These are phyloP conservation scores for Cronartium quercuum DNA, from an alignment of 1,284 basidiomycete species.

Conservation along the genomic window DNA sequence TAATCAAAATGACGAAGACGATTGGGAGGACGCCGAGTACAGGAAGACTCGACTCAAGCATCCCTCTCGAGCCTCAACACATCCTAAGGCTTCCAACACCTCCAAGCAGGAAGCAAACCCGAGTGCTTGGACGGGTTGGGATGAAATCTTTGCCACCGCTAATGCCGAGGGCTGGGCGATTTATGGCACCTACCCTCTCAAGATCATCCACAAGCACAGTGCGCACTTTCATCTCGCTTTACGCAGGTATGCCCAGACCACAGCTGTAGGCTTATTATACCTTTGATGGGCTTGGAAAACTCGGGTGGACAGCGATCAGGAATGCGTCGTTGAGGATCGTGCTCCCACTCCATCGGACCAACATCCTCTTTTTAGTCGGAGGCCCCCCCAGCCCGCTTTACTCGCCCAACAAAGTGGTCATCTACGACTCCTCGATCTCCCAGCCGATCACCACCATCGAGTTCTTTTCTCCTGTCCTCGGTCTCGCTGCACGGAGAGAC, in stretches of 20 bases:
- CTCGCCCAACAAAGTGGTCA: constrained; percentile 84
- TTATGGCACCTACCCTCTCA: constrained; percentile 71
- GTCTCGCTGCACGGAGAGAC: constrained; percentile 68
- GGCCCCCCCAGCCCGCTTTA: constrained; percentile 84
- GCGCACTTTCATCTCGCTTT: constrained; percentile 43
- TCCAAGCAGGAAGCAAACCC: background rate
- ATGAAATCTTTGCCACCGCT: constrained; percentile 71
- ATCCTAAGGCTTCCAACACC: background rate
- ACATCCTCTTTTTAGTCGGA: constrained; percentile 79
- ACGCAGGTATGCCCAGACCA: constrained; percentile 23
- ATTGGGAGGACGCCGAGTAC: constrained; percentile 25
- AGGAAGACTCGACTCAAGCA: background rate
- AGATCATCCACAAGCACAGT: constrained; percentile 73
- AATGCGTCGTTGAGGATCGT: constrained; percentile 52
- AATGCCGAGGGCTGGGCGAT: constrained; percentile 79
- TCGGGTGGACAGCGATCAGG: background rate
- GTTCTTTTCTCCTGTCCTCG: constrained; percentile 78
- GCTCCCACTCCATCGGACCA: constrained; percentile 71
- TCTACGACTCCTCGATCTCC: constrained; percentile 75
- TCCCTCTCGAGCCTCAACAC: background rate
- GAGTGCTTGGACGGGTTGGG: constrained; percentile 44
- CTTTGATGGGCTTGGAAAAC: constrained; percentile 53
- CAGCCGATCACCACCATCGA: constrained; percentile 79
- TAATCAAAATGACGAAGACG: background rate
- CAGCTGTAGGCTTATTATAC: constrained; percentile 52